Percentiles rank a stretch among this genome's conserved stretches.
phyloP scores from a whole-genome alignment of 331 rosid genomes.

The Cydonia oblonga region DNA sequence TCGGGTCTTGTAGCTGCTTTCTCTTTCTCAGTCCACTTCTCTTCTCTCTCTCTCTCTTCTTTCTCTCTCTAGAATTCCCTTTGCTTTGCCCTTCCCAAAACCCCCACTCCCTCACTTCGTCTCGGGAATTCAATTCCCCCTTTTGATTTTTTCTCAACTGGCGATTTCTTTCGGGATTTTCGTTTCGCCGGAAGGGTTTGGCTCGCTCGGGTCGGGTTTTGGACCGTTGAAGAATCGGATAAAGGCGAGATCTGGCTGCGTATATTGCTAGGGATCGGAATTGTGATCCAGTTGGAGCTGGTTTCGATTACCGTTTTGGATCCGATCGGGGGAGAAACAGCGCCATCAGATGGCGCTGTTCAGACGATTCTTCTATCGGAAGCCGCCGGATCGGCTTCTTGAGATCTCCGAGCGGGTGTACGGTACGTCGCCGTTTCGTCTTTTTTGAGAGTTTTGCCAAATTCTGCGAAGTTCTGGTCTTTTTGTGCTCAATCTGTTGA shows the following conservation, averaged over 20 bases:
- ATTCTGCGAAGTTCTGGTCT: not conserved
- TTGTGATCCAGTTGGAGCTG: constrained; percentile 34
- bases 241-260: constrained; percentile 40
- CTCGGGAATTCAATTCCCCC: not conserved
- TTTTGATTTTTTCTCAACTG: not conserved
- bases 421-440: constrained; percentile 34
- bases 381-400: constrained; percentile 99
- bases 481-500: constrained; percentile 8
- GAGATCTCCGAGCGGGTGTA: constrained; percentile 97
- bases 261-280: not conserved
- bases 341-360: constrained; percentile 99
- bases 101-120: not conserved
- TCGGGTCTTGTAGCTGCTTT: constrained; percentile 23
- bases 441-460: not conserved
- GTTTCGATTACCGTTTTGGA: constrained; percentile 62
- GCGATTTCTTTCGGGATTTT: not conserved
- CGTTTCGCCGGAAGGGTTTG: constrained; percentile 5
- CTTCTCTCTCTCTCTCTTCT: constrained; percentile 2
- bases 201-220: not conserved
- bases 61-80: not conserved
- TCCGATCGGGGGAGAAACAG: constrained; percentile 78
- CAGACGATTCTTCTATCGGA: constrained; percentile 86
- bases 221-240: constrained; percentile 23
- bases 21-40: constrained; percentile 55
- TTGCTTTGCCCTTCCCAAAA: not conserved